Evolutionary conservation across 208 protist species (phyloP).

Genomic region (Sergeia podlipaevii): DNA sequence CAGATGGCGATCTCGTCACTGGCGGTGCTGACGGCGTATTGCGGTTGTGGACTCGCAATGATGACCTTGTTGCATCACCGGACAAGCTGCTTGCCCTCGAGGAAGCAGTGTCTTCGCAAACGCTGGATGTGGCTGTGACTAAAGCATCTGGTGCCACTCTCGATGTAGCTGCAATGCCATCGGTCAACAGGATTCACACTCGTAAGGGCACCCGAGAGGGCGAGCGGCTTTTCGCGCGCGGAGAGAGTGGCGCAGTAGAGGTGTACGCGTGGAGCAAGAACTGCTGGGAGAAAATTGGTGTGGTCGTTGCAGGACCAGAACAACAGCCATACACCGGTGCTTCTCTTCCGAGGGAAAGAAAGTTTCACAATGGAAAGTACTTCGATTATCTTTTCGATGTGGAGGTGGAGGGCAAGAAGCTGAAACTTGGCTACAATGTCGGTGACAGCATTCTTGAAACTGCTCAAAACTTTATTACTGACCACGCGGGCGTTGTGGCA

Average conservation of each 20-base stretch:
- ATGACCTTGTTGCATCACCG: constrained; percentile 40
- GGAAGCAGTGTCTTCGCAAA: constrained; percentile 41
- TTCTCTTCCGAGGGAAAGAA: constrained; percentile 41
- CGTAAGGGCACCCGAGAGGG: constrained; percentile 39
- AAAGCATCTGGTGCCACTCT: constrained; percentile 18
- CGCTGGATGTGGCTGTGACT: constrained; percentile 49
- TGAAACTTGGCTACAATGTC: constrained; percentile 91
- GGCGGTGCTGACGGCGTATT: constrained; percentile 84
- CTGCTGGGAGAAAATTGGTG: constrained; percentile 90
- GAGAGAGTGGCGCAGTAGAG: constrained; percentile 54
- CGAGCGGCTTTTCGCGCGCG: constrained; percentile 54
- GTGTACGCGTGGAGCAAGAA: constrained; percentile 66
- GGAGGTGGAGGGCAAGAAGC: constrained; percentile 74
- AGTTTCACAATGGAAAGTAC: constrained; percentile 75
- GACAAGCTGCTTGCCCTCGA: constrained; percentile 63
- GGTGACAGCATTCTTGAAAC: constrained; percentile 84
- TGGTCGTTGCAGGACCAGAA: constrained; percentile 83
- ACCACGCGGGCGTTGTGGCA: constrained; percentile 70
- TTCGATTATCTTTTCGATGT: constrained; percentile 96
- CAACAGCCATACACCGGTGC: constrained; percentile 25
- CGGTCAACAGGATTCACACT: constrained; percentile 40
- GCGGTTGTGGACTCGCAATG: constrained; percentile 84
- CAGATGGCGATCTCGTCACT: constrained; percentile 65
- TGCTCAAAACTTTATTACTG: constrained; percentile 88
- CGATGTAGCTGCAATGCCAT: constrained; percentile 24